These are phyloP conservation scores for Carpinus fangiana DNA, from an alignment of 306 rosid species.

Conservation along the genomic window DNA sequence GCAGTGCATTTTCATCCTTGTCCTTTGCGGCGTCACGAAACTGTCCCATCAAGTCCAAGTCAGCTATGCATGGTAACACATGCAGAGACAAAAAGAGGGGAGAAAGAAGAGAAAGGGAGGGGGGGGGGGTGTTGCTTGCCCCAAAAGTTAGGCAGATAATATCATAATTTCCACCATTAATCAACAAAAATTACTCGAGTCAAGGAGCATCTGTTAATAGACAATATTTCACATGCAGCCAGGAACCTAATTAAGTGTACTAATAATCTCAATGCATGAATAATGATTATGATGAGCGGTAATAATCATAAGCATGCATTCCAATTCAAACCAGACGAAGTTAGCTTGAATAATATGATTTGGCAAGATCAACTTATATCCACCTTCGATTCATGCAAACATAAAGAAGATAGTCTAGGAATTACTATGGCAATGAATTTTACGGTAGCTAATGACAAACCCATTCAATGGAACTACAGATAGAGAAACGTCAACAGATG, in stretches of 20 bases:
- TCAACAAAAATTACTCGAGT: neutral
- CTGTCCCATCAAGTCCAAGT: constrained; percentile 44
- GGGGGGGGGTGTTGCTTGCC: neutral
- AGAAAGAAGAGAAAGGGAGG: neutral
- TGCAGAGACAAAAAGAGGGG: neutral
- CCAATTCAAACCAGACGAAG: neutral
- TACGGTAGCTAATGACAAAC: neutral
- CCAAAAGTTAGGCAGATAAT: neutral
- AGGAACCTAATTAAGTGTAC: too few relatives aligned
- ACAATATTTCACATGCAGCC: neutral
- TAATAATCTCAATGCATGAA: too few relatives aligned
- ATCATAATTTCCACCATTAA: neutral
- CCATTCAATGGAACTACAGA: neutral
- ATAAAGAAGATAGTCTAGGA: neutral
- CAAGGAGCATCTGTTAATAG: neutral
- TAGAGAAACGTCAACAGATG: neutral
- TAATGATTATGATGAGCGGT: too few relatives aligned
- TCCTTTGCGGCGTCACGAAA: constrained; percentile 62
- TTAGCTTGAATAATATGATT: neutral
- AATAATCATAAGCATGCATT: too few relatives aligned
- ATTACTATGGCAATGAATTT: neutral
- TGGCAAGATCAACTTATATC: neutral
- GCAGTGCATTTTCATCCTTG: constrained; percentile 51
- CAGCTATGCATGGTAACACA: neutral
- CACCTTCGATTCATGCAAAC: neutral